Evolutionary conservation across 1,139 yeast species (phyloP).

Genomic region (Taphrina communis): DNA sequence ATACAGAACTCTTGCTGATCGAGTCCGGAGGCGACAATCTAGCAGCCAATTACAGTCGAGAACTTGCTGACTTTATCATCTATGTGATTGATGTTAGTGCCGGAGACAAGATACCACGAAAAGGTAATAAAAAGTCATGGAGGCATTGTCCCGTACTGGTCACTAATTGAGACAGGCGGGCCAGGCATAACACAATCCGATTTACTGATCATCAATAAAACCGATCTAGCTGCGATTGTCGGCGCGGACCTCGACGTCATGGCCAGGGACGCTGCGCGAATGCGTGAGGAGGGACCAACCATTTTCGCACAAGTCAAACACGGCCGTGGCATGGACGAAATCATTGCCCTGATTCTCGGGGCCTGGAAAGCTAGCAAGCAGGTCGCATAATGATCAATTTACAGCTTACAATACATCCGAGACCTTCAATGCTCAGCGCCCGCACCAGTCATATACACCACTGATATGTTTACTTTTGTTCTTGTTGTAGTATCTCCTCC

Average conservation of each 20-base stretch:
- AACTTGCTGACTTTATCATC: slow-evolving; percentile 43
- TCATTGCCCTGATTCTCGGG: slow-evolving; percentile 41
- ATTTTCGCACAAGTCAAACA: slow-evolving; percentile 44
- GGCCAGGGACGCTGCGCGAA: slow-evolving; percentile 43
- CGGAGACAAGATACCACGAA: slow-evolving; percentile 44
- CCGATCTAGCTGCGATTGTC: slow-evolving; percentile 42
- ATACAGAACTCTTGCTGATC: slow-evolving; percentile 42
- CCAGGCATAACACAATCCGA: slow-evolving; percentile 44
- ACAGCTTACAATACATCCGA: background rate
- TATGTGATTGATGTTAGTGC: slow-evolving; percentile 45
- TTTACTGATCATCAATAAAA: slow-evolving; percentile 42
- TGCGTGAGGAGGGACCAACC: slow-evolving; percentile 44
- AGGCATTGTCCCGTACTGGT: slow-evolving; percentile 13
- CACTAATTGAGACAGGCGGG: slow-evolving; percentile 33
- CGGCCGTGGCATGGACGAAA: slow-evolving; percentile 42
- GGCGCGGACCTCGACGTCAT: slow-evolving; percentile 43
- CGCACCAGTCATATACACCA: background rate
- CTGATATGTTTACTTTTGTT: background rate
- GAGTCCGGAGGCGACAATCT: slow-evolving; percentile 44
- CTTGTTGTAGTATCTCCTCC: slow-evolving; percentile 8
- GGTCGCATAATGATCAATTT: background rate
- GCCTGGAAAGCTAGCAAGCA: slow-evolving; percentile 33
- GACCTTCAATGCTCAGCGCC: background rate
- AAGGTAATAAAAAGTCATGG: slow-evolving; percentile 19
- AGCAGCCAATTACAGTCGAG: slow-evolving; percentile 44